phyloP scores from a whole-genome alignment of 306 rosid species.

The Quercus glauca region DNA sequence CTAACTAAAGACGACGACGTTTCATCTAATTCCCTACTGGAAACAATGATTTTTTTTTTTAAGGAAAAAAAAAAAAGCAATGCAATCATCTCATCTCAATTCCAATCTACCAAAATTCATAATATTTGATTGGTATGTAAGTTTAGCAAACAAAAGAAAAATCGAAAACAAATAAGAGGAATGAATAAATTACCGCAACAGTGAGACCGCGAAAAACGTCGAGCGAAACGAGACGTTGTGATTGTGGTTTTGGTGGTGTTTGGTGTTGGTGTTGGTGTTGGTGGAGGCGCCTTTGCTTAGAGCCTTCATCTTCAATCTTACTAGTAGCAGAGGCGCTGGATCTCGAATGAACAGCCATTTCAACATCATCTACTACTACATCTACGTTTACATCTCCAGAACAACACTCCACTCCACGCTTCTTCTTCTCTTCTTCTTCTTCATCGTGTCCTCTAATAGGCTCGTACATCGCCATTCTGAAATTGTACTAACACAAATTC shows the following conservation, averaged over 20 bases:
- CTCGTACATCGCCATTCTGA: slow-evolving; percentile 23
- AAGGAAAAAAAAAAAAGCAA: too few relatives aligned
- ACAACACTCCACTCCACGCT: neutral
- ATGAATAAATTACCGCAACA: slow-evolving; percentile 59
- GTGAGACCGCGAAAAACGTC: slow-evolving; percentile 96
- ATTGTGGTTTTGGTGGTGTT: slow-evolving; percentile 34
- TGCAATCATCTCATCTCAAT: too few relatives aligned
- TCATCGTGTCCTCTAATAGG: slow-evolving; percentile 23
- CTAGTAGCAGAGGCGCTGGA: slow-evolving; percentile 15
- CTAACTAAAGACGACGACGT: too few relatives aligned
- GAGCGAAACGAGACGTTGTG: slow-evolving; percentile 74
- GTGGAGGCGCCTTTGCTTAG: neutral
- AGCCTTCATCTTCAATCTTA: neutral
- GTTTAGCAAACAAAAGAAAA: neutral
- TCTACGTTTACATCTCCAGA: neutral
- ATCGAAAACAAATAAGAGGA: neutral
- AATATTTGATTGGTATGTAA: neutral
- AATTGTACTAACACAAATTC: too few relatives aligned
- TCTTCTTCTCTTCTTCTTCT: neutral
- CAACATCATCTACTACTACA: slow-evolving; percentile 40
- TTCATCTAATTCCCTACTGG: too few relatives aligned
- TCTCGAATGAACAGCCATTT: slow-evolving; percentile 54
- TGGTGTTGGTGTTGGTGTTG: slow-evolving; percentile 6
- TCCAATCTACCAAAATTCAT: neutral
- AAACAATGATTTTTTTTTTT: too few relatives aligned